Evolutionary conservation across 2,329 filamentous ascomycete genomes (phyloP).

Genomic region (Huntiella decipiens): DNA sequence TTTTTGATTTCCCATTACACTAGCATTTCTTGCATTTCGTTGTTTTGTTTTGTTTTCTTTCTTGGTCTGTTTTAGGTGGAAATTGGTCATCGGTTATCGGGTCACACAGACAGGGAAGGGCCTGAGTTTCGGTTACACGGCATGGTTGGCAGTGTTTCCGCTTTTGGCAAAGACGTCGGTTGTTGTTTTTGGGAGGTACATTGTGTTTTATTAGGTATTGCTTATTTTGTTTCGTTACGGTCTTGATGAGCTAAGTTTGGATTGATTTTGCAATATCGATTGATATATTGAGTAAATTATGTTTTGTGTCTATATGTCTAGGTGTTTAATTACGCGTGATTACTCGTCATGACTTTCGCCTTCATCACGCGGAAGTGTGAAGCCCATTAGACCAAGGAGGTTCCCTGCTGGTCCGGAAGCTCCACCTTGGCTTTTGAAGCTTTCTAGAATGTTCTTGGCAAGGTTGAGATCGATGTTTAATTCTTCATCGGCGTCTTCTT

Average conservation of each 20-base stretch:
- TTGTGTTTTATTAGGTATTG: too few relatives aligned
- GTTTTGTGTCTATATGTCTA: not conserved
- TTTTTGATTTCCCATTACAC: too few relatives aligned
- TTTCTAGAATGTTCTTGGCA: constrained; percentile 77
- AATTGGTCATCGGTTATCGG: too few relatives aligned
- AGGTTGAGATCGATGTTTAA: constrained; percentile 72
- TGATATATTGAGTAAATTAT: not conserved
- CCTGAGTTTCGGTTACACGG: too few relatives aligned
- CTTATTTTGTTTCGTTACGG: not conserved
- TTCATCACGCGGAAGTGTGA: constrained; percentile 65
- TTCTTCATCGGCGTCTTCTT: constrained; percentile 36
- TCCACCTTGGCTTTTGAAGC: constrained; percentile 78
- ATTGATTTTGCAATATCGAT: too few relatives aligned
- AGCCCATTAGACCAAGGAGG: constrained; percentile 67
- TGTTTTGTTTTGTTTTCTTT: too few relatives aligned
- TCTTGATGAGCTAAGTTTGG: not conserved
- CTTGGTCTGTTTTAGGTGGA: too few relatives aligned
- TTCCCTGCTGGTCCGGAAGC: constrained; percentile 75
- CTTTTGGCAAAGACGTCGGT: too few relatives aligned
- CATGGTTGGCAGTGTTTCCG: too few relatives aligned
- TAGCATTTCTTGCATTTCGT: too few relatives aligned
- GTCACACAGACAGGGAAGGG: too few relatives aligned
- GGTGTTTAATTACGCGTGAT: not conserved
- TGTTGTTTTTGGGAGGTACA: too few relatives aligned
- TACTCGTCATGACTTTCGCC: constrained; percentile 21